A percentile compares a stretch with the other conserved stretches of the same genome.
phyloP scores from a whole-genome alignment of 345 rosid genomes.

The Cardiospermum halicacabum region DNA sequence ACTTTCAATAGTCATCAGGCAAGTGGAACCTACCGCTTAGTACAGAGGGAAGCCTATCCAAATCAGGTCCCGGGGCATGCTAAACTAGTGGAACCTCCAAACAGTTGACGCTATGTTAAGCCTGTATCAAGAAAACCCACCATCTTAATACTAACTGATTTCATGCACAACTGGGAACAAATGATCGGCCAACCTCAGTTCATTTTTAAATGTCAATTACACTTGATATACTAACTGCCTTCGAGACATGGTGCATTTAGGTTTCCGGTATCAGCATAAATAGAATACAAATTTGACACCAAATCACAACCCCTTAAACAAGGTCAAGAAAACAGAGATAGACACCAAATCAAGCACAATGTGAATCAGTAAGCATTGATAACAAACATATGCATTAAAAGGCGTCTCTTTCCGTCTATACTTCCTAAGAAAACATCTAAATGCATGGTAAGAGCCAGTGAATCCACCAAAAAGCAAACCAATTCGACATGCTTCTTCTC shows the following conservation, averaged over 20 bases:
- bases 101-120: conserved; percentile 48
- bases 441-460: conserved; percentile 91
- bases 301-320: conserved; percentile 72
- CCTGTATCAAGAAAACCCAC: conserved; percentile 35
- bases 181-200: neutral
- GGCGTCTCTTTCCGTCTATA: conserved; percentile 87
- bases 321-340: conserved; percentile 30
- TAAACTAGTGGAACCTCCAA: conserved; percentile 90
- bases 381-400: conserved; percentile 59
- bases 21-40: conserved; percentile 47
- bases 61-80: conserved; percentile 78
- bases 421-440: conserved; percentile 82
- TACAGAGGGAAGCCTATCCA: conserved; percentile 53
- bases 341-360: conserved; percentile 7
- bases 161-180: neutral
- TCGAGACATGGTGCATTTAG: neutral
- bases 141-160: neutral
- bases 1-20: neutral
- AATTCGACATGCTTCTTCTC: conserved; percentile 97
- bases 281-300: too few relatives aligned
- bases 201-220: neutral
- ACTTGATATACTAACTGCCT: neutral
- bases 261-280: neutral
- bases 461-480: conserved; percentile 96
- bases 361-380: neutral